These are phyloP conservation scores for Chaetothyriales sp. DNA, from an alignment of 2,329 filamentous ascomycete genomes.

Conservation along the genomic window DNA sequence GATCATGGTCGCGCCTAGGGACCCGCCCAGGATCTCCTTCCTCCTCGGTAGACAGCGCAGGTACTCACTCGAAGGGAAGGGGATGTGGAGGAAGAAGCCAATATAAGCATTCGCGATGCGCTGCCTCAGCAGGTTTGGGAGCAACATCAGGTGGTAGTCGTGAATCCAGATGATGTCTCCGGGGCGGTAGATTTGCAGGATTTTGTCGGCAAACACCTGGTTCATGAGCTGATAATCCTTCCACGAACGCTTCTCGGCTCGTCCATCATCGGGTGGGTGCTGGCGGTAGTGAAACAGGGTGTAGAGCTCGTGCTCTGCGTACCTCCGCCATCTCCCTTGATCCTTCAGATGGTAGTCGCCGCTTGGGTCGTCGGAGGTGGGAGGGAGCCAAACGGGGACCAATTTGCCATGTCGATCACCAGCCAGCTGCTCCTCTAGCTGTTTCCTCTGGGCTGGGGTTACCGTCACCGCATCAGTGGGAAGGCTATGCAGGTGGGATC, in stretches of 20 bases:
- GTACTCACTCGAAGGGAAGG: constrained; percentile 93
- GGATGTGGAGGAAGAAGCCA: constrained; percentile 84
- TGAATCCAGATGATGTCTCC: constrained; percentile 87
- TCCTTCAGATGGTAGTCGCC: constrained; percentile 60
- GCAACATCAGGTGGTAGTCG: constrained; percentile 82
- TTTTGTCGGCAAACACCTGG: constrained; percentile 76
- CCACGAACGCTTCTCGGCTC: constrained; percentile 70
- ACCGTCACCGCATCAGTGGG: constrained; percentile 41
- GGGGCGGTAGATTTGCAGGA: constrained; percentile 75
- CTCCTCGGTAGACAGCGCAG: constrained; percentile 73
- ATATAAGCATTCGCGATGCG: constrained; percentile 80
- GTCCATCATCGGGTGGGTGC: constrained; percentile 74
- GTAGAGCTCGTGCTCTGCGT: constrained; percentile 82
- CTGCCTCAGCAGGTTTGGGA: constrained; percentile 78
- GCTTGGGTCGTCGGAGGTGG: constrained; percentile 55
- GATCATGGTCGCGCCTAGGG: constrained; percentile 80
- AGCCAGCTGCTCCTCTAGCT: constrained; percentile 58
- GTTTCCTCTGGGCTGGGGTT: constrained; percentile 51
- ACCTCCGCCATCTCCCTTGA: constrained; percentile 73
- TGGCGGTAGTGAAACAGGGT: constrained; percentile 93
- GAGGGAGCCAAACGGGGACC: constrained; percentile 75
- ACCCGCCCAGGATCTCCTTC: constrained; percentile 79
- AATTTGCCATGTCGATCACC: constrained; percentile 63
- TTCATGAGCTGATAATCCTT: constrained; percentile 89
- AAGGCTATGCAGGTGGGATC: background rate